phyloP scores from a whole-genome alignment of 2,329 filamentous ascomycete genomes.

The Incumbomyces lentus region DNA sequence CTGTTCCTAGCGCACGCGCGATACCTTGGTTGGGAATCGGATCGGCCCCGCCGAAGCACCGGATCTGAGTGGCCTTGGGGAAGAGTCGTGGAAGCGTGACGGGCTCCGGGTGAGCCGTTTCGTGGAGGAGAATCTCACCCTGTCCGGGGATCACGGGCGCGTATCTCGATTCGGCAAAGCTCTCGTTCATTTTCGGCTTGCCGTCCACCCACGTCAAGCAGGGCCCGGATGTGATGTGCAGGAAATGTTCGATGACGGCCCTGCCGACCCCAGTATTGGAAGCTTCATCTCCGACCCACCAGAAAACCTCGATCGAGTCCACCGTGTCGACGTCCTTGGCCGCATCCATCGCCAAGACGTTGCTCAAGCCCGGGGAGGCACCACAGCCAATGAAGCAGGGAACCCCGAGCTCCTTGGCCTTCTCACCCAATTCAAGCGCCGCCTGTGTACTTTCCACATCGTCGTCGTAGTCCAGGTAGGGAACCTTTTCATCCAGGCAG shows the following conservation, averaged over 20 bases:
- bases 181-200: constrained; percentile 11
- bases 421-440: constrained; percentile 2
- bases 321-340: constrained; percentile 12
- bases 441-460: constrained; percentile 5
- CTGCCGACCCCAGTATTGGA: constrained; percentile 10
- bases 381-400: constrained; percentile 8
- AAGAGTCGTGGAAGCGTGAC: too few species aligned
- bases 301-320: constrained; percentile 14
- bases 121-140: too few species aligned
- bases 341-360: constrained; percentile 6
- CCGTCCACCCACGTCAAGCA: constrained; percentile 15
- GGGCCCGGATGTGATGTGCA: constrained; percentile 15
- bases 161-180: constrained; percentile 13
- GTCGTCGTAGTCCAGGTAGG: constrained; percentile 7
- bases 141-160: too few species aligned
- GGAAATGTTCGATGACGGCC: constrained; percentile 15
- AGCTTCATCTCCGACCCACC: constrained; percentile 14
- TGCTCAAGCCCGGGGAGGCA: constrained; percentile 5
- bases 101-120: too few species aligned
- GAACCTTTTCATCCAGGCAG: constrained; percentile 3
- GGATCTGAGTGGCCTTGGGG: too few species aligned
- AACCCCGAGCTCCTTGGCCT: constrained; percentile 1
- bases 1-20: too few species aligned
- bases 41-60: too few species aligned
- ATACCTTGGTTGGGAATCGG: too few species aligned